Evolutionary conservation across 768 basidiomycete genomes (phyloP).

Genomic region (Nidularia pulvinata): DNA sequence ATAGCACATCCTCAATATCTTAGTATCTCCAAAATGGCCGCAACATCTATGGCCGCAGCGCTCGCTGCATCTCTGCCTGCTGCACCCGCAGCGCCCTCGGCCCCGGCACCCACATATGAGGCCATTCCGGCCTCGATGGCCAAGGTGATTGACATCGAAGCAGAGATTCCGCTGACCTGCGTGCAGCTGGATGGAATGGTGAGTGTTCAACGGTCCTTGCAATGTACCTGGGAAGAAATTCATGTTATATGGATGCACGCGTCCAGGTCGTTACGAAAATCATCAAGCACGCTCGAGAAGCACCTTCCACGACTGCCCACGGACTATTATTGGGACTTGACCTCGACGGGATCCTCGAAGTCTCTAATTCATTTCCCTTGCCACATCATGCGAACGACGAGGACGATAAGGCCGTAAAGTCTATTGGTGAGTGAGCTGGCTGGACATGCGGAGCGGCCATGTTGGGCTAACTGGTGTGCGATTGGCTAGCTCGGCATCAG

Average conservation of each 20-base stretch:
- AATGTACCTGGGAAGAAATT: background rate
- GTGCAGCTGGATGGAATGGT: constrained; percentile 92
- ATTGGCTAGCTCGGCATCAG: constrained; percentile 71
- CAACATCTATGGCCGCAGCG: constrained; percentile 91
- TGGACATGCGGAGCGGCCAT: too few relatives aligned
- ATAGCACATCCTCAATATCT: constrained; percentile 2
- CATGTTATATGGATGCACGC: constrained; percentile 4
- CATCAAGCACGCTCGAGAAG: constrained; percentile 87
- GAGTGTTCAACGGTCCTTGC: too few relatives aligned
- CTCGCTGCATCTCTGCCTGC: constrained; percentile 83
- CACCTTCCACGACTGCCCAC: constrained; percentile 69
- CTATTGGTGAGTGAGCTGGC: constrained; percentile 64
- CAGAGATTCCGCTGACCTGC: constrained; percentile 73
- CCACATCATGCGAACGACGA: constrained; percentile 75
- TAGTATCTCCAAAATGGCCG: constrained; percentile 45
- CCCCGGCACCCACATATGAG: constrained; percentile 73
- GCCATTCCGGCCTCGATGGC: constrained; percentile 93
- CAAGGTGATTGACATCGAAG: constrained; percentile 92
- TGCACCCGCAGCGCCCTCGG: constrained; percentile 57
- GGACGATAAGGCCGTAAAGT: constrained; percentile 80
- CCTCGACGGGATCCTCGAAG: constrained; percentile 87
- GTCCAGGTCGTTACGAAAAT: constrained; percentile 90
- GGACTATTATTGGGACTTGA: constrained; percentile 91
- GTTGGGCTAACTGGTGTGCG: too few relatives aligned
- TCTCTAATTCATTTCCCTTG: constrained; percentile 89